A percentile compares a stretch with the other conserved stretches of the same genome.
Evolutionary conservation across 1,139 yeast species (phyloP).

Genomic region (Yamadazyma mexicana): DNA sequence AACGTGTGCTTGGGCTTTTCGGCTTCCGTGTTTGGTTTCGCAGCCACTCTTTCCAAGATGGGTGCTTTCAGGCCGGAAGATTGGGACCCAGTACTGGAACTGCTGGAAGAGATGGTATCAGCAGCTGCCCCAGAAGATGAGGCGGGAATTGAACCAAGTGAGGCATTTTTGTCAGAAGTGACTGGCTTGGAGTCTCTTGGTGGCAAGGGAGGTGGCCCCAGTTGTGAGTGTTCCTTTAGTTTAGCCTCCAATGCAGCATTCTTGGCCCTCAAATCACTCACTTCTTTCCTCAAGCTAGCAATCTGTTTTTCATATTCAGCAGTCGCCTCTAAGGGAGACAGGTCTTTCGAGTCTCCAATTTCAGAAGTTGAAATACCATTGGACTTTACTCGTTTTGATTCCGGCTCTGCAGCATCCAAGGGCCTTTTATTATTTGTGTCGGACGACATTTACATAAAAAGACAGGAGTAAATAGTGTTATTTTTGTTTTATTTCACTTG

Average conservation of each 20-base stretch:
- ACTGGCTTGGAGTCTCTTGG: conserved; percentile 10
- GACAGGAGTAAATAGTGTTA: background rate
- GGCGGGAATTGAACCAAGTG: background rate
- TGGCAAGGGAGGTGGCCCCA: conserved; percentile 17
- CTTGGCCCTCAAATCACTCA: conserved; percentile 18
- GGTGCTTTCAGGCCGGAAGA: conserved; percentile 5
- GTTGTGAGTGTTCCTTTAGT: background rate
- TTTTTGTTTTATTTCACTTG: background rate
- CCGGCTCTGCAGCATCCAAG: conserved; percentile 4
- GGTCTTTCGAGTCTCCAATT: conserved; percentile 15
- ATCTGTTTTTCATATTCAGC: conserved; percentile 21
- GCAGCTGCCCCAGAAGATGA: background rate
- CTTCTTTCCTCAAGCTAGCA: conserved; percentile 21
- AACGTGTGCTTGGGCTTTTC: conserved; percentile 22
- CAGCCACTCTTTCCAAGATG: conserved; percentile 6
- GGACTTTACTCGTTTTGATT: conserved; percentile 5
- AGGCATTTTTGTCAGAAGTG: background rate
- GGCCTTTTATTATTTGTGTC: conserved; percentile 5
- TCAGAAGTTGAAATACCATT: conserved; percentile 1
- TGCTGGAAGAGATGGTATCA: background rate
- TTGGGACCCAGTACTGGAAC: background rate
- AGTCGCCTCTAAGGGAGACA: conserved; percentile 19
- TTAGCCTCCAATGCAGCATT: conserved; percentile 6
- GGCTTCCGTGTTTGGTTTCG: conserved; percentile 2
- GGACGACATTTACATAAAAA: background rate